Base-by-base conservation (phyloP, 1,284 basidiomycete genomes). In the Papiliotrema terrestris region DNA sequence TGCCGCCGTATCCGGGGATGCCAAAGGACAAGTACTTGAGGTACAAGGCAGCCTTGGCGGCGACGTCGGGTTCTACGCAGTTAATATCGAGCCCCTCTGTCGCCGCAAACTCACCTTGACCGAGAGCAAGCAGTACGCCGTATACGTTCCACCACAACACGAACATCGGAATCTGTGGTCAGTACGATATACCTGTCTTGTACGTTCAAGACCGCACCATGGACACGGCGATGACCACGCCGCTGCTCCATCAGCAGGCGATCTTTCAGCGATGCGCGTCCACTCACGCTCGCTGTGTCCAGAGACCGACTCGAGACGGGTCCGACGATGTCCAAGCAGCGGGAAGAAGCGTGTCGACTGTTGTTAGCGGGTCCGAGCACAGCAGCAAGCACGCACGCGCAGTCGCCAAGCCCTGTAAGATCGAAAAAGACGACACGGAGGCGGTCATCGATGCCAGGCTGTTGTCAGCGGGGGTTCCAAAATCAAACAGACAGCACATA, bases 271-370 rank as follows among this genome's bases (percentile, higher is more conserved):
- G 48, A 38, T 35, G 9, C 20, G 6, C 17, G 49, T 17, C 23
- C 47, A 58, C 66, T 60, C 44, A 70, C 88, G 92, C 93, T 60
- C 93, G 81, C 72, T 94, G 91, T 9, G 88, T 80, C 92, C 92
- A 95, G 1, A 96, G 80, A 3, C 92, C 92, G 25, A 97, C 91
- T 1, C 91, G 80, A 11, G 86, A 80, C 0, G 91, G 92, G 41
- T 88, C 83, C 1, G 83, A 75, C 11, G 89, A 90, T 0, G 92
- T 93, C 88, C 91, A 97, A 2, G 93, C 91, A 22, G 88, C 83
- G 0, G 93, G 93, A 0, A 97, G 82, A 66, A 96, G 82, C 0
- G 93, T 92, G 67, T 97, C 93, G 26, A 97, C 68, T 71, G 55
- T 22, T 22, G 19, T 56, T 42, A 56, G 54, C 36, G 29, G 13